Conservation (phyloP, 257 asterid species). For the Gentiana macrophylla region DNA sequence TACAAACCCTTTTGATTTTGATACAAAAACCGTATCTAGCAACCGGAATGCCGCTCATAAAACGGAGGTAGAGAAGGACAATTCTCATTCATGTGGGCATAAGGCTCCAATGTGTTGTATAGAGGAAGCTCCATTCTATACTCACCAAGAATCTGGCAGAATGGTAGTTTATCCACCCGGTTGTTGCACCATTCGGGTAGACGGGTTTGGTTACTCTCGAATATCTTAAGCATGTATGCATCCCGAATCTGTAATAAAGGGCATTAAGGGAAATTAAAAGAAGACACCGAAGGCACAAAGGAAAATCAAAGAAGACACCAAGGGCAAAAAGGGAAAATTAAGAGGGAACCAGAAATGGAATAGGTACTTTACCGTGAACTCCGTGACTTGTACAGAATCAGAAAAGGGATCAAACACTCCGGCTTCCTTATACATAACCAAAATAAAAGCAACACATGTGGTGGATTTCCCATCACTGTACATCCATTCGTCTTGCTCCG, state of each 20-base stretch:
- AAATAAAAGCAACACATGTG: conserved; percentile 90
- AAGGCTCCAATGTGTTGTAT: conserved; percentile 75
- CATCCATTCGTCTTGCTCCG: conserved; percentile 97
- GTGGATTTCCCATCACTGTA: conserved; percentile 98
- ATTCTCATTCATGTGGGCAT: conserved; percentile 82
- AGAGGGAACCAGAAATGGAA: too few species aligned
- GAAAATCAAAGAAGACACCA: not conserved
- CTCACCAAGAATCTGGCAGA: conserved; percentile 93
- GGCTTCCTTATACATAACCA: conserved; percentile 91
- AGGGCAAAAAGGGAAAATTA: too few species aligned
- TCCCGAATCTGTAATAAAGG: conserved; percentile 59
- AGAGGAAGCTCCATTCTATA: conserved; percentile 79
- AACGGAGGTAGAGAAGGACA: conserved; percentile 90
- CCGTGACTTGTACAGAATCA: conserved; percentile 90
- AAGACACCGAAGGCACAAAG: not conserved
- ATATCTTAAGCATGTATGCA: conserved; percentile 89
- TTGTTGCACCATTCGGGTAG: conserved; percentile 85
- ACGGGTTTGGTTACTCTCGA: conserved; percentile 58
- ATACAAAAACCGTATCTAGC: conserved; percentile 19
- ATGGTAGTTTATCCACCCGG: conserved; percentile 45
- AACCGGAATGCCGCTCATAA: conserved; percentile 63
- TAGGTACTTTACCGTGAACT: conserved; percentile 67
- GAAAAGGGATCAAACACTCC: conserved; percentile 79
- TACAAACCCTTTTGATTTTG: too few species aligned
- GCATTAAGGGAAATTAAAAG: not conserved